phyloP scores from a whole-genome alignment of 1,284 basidiomycete genomes.

The Gomphus sp. region DNA sequence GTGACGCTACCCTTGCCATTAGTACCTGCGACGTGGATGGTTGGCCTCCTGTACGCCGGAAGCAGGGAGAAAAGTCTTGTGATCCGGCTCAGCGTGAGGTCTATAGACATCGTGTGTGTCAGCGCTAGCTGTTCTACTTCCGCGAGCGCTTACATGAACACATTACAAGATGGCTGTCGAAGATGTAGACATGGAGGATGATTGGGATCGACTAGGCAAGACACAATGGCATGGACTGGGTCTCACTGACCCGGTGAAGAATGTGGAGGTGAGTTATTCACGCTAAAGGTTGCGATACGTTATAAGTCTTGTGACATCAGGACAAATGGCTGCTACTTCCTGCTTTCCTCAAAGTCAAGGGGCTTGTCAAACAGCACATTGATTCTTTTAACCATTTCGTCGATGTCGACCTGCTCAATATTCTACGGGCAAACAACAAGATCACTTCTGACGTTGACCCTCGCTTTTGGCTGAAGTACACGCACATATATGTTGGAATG shows the following conservation, averaged over 20 bases:
- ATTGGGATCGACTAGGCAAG: conserved; percentile 52
- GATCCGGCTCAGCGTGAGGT: conserved; percentile 73
- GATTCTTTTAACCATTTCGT: conserved; percentile 99
- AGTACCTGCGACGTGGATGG: conserved; percentile 90
- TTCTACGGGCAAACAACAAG: conserved; percentile 88
- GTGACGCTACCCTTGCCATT: conserved; percentile 97
- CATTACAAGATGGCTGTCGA: neutral
- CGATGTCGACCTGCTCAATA: conserved; percentile 94
- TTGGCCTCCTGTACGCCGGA: conserved; percentile 66
- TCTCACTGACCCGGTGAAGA: conserved; percentile 71
- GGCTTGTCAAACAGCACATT: conserved; percentile 98
- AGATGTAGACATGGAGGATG: conserved; percentile 30
- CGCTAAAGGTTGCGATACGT: neutral
- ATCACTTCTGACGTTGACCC: conserved; percentile 97
- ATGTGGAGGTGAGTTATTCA: conserved; percentile 52
- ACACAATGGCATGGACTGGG: conserved; percentile 64
- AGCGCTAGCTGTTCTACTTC: too few relatives aligned
- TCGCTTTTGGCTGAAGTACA: conserved; percentile 95
- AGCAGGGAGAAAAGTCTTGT: conserved; percentile 47
- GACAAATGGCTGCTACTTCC: conserved; percentile 97
- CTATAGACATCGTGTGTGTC: conserved; percentile 50
- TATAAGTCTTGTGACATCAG: conserved; percentile 29
- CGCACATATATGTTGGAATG: conserved; percentile 87
- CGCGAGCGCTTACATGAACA: too few relatives aligned
- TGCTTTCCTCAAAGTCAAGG: conserved; percentile 93